Evolutionary conservation across 768 basidiomycete genomes (phyloP), one percentile per base, ranked within the genome.

Genomic region (Imleria badia): DNA sequence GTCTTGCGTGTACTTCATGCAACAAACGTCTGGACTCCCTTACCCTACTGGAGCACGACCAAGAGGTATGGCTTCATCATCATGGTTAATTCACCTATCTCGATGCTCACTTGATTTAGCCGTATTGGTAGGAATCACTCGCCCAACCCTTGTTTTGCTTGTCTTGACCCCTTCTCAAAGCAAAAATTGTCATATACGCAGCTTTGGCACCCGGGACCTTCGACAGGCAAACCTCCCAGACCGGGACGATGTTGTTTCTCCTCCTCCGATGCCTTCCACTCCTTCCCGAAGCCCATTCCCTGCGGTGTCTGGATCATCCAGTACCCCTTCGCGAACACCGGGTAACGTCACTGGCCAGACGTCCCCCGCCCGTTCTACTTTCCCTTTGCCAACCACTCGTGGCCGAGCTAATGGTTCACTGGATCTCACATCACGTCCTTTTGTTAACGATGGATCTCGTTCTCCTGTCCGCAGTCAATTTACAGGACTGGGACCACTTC

Each of bases 121-220:
- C 78, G n/a, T 78, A 78, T 65, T 78, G 75, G 77, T 77, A 68
- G 51, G 73, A 22, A 39, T 17, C 26, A 13, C 31, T 45, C 3
- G 8, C 33, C 5, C 35, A 19, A 41, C 19, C 20, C 13, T 45
- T 38, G 3, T 20, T 22, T 30, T 45, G 26, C 26, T 43, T 29
- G 41, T 38, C 30, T 31, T 44, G 54, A 50, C 12, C n/a, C 22
- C 23, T 39, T 56, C 9, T 11, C 41, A 19, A 69, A 94, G 93
- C 74, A 94, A 93, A 78, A 75, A 77, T 44, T 95, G 93, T 63
- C 91, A 95, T 66, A 66, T 83, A 48, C 88, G 85, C 76, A 81
- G 76, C 59, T 94, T 93, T 61, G 91, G 89, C 20, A 91, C 87
- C 10, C 78, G 80, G 49, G 83, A 89, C 63, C 78, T 90, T 31